Evolutionary conservation across 2,329 filamentous ascomycete genomes (phyloP).

Genomic region (Leptographium flavum): DNA sequence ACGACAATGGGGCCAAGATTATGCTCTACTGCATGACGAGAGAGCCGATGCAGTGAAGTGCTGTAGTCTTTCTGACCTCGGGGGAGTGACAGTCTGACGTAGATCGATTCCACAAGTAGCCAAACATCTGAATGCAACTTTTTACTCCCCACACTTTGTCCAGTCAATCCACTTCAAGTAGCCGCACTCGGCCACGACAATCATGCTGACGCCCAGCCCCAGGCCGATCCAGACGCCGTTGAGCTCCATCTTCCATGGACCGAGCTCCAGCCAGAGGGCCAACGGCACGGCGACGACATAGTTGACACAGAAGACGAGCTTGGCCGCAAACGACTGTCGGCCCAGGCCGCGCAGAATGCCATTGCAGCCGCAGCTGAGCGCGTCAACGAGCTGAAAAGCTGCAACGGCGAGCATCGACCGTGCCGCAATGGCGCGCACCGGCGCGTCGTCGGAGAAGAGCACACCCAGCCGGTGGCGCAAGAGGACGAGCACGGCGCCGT

Average conservation of each 20-base stretch:
- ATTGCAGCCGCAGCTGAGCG: constrained; percentile 49
- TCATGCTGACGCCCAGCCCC: neutral
- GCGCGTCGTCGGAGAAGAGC: constrained; percentile 44
- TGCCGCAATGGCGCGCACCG: constrained; percentile 40
- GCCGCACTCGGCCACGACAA: neutral
- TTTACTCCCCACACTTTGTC: neutral
- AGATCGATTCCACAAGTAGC: too few species aligned
- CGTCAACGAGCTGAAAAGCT: constrained; percentile 60
- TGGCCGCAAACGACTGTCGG: constrained; percentile 56
- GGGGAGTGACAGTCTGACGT: too few species aligned
- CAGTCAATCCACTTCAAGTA: neutral
- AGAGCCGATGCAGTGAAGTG: too few species aligned
- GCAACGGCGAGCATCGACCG: constrained; percentile 51
- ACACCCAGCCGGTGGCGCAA: constrained; percentile 46
- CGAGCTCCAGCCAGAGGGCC: constrained; percentile 52
- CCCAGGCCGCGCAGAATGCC: constrained; percentile 58
- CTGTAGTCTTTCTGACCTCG: too few species aligned
- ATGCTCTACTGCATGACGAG: too few species aligned
- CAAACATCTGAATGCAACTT: too few species aligned
- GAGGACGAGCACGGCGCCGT: constrained; percentile 43
- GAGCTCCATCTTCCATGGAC: constrained; percentile 43
- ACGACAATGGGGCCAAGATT: too few species aligned
- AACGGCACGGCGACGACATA: constrained; percentile 59
- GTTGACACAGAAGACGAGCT: constrained; percentile 57
- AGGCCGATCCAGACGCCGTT: constrained; percentile 51